Evolutionary conservation across 73 alveolate species (phyloP).

Genomic region (Uronychia setigera): DNA sequence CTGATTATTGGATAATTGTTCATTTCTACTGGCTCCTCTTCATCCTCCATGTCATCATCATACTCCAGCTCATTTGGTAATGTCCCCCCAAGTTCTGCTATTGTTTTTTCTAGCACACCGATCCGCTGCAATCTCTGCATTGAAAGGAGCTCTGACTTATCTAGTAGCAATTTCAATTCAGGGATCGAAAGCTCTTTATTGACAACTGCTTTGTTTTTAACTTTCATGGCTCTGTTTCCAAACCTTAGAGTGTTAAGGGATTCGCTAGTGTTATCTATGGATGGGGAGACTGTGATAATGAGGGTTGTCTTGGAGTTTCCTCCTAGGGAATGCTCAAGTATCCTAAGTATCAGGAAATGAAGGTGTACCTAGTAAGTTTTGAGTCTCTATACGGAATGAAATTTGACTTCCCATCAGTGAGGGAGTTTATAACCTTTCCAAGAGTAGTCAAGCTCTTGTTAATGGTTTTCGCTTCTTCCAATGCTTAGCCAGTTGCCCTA

Average conservation of each 20-base stretch:
- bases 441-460: conserved; percentile 86
- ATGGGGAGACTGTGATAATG: conserved; percentile 92
- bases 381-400: conserved; percentile 93
- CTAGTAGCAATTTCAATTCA: conserved; percentile 71
- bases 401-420: conserved; percentile 89
- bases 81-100: not conserved
- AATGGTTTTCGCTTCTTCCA: conserved; percentile 88
- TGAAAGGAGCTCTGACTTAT: conserved; percentile 45
- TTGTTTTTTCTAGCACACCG: not conserved
- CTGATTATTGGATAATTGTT: too few species aligned
- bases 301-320: conserved; percentile 96
- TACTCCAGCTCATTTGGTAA: too few species aligned
- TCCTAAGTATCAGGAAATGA: conserved; percentile 35
- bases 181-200: conserved; percentile 87
- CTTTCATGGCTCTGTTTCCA: conserved; percentile 94
- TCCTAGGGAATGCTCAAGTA: conserved; percentile 93
- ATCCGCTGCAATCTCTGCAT: not conserved
- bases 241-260: conserved; percentile 89
- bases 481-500: conserved; percentile 76
- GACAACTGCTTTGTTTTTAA: conserved; percentile 90
- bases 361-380: conserved; percentile 77
- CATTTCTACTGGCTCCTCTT: too few species aligned
- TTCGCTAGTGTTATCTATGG: conserved; percentile 84
- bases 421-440: conserved; percentile 93
- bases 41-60: too few species aligned